Evolutionary conservation across 371 early-diverging fungal species (phyloP).

Genomic region (Mucor mucedo): DNA sequence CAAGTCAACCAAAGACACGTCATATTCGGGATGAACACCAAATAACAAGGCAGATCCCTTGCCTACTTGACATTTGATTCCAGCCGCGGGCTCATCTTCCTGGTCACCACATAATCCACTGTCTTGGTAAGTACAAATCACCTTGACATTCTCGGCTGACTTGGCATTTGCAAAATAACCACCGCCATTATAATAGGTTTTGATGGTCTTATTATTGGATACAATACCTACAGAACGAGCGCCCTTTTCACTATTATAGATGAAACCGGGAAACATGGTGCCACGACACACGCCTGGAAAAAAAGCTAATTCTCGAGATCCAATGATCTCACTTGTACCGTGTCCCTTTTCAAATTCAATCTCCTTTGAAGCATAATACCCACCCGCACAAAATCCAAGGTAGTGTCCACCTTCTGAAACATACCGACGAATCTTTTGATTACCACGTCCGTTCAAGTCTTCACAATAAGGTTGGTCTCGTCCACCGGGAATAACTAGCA

Average conservation of each 20-base stretch:
- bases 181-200: slow-evolving; percentile 79
- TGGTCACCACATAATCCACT: slow-evolving; percentile 28
- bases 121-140: slow-evolving; percentile 63
- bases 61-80: slow-evolving; percentile 63
- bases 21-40: slow-evolving; percentile 78
- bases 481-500: slow-evolving; percentile 91
- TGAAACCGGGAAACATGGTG: slow-evolving; percentile 76
- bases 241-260: slow-evolving; percentile 79
- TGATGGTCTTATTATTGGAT: slow-evolving; percentile 8
- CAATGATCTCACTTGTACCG: slow-evolving; percentile 65
- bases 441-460: slow-evolving; percentile 64
- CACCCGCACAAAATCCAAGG: slow-evolving; percentile 93
- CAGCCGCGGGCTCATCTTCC: slow-evolving; percentile 40
- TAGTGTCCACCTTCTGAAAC: slow-evolving; percentile 84
- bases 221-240: slow-evolving; percentile 51
- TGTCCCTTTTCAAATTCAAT: slow-evolving; percentile 81
- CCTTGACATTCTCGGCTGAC: slow-evolving; percentile 36
- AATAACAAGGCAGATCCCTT: slow-evolving; percentile 68
- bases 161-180: slow-evolving; percentile 68
- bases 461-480: slow-evolving; percentile 81
- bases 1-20: slow-evolving; percentile 48
- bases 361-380: slow-evolving; percentile 76
- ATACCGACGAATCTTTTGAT: slow-evolving; percentile 67
- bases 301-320: slow-evolving; percentile 74
- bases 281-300: slow-evolving; percentile 75